Evolutionary conservation across 345 rosid genomes (phyloP), one percentile per base, ranked within the genome.

Genomic region (Eucalyptus marginata): DNA sequence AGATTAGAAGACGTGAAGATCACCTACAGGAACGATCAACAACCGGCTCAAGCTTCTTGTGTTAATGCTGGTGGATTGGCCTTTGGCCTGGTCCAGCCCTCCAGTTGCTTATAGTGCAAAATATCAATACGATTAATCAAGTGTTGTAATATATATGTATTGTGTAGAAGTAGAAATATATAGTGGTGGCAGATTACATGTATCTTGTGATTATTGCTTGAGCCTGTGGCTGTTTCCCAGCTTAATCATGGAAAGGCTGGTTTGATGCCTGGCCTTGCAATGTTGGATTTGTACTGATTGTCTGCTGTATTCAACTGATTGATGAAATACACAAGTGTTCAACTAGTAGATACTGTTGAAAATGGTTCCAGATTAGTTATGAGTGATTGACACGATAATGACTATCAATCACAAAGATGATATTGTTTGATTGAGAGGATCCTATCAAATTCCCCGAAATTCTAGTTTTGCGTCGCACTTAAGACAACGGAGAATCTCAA

Each of bases 31-130:
- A 92, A 89, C 86, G 16, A 76, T 22, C 84, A 36, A 22, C 88
- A 87, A 86, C 88, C 90, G 10, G 97, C 96, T 6, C 86, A 81
- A 31, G 95, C 98, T 27, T 92, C 95, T 24, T 96, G 98, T 79
- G 88, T 4, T 13, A 90, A 95, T 79, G 97, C 96, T 2, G 94
- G 88, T 36, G 97, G 98, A 22, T 90, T 91, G 1, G 90, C 93
- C 86, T 88, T 93, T 27, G 97, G 95, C 8, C 27, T 90, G 12
- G 71, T 93, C 87, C 93, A 90, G 80, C 94, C 95, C 47, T 89
- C 89, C 22, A 90, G 89, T 54, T 95, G 96, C 83, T 85, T 95
- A 33, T 90, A 49, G 46, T 18, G 84, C 9, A 40, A 76, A 76
- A 20, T 0, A 36, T 62, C 29, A 68, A 36, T 22, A 10, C 43